These are phyloP conservation scores for Hymenoscyphus occultus DNA, from an alignment of 2,329 filamentous ascomycete genomes.

Conservation along the genomic window DNA sequence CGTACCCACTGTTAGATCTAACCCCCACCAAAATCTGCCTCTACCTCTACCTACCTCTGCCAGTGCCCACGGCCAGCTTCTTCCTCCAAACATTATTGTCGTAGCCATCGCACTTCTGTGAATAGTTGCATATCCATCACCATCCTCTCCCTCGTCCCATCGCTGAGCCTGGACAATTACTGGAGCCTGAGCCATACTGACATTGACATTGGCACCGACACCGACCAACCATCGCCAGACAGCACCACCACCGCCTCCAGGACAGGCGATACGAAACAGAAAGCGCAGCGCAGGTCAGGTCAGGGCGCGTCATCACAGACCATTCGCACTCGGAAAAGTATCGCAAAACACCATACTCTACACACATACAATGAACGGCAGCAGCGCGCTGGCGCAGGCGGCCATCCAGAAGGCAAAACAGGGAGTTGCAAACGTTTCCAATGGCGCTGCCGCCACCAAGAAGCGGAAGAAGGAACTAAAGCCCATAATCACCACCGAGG, in stretches of 20 bases:
- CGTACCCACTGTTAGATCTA: too few relatives aligned
- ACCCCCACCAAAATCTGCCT: not conserved
- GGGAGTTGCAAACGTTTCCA: conserved; percentile 43
- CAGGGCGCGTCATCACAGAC: conserved; percentile 3
- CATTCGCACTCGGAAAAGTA: not conserved
- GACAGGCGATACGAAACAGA: not conserved
- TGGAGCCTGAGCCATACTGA: too few relatives aligned
- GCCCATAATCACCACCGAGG: conserved; percentile 57
- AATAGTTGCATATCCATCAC: not conserved
- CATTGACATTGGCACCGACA: too few relatives aligned
- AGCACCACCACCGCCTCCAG: too few relatives aligned
- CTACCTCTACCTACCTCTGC: not conserved
- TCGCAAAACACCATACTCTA: conserved; percentile 8
- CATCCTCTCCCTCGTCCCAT: not conserved
- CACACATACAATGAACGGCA: conserved; percentile 33
- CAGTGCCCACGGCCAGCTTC: not conserved
- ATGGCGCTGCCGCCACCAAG: conserved; percentile 51
- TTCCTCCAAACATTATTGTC: too few relatives aligned
- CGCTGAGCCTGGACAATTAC: not conserved
- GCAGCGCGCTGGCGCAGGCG: conserved; percentile 35
- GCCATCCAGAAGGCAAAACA: conserved; percentile 60
- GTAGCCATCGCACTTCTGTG: not conserved
- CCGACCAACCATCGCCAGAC: too few relatives aligned
- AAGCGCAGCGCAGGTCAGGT: not conserved
- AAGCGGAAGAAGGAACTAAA: conserved; percentile 60